phyloP scores from a whole-genome alignment of 163 green algal species.

The Chlorella variabilis region DNA sequence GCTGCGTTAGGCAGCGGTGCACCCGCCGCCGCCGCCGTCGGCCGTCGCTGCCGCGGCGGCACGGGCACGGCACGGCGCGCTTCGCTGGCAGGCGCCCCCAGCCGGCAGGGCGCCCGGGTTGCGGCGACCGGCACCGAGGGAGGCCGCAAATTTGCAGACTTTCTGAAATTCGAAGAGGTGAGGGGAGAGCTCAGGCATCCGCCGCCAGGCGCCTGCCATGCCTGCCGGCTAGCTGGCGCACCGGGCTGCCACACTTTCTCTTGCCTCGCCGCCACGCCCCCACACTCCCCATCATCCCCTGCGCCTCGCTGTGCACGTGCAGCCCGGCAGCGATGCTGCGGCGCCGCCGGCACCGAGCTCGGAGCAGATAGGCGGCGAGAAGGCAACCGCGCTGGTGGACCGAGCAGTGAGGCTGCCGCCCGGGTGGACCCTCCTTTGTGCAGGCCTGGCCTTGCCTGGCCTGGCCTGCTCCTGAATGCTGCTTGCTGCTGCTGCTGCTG shows the following conservation, averaged over 20 bases:
- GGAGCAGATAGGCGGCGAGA: constrained; percentile 1
- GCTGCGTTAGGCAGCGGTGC: not conserved
- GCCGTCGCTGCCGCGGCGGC: too few relatives aligned
- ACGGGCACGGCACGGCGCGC: not conserved
- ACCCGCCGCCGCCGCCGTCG: too few relatives aligned
- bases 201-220: too few relatives aligned
- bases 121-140: not conserved
- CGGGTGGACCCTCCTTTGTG: too few relatives aligned
- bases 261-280: too few relatives aligned
- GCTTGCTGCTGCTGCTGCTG: too few relatives aligned
- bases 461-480: not conserved
- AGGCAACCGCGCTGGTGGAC: constrained; percentile 36
- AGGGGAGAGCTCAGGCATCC: too few relatives aligned
- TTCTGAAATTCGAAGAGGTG: constrained; percentile 34
- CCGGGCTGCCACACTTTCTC: too few relatives aligned
- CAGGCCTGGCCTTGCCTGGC: not conserved
- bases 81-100: not conserved
- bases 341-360: not conserved
- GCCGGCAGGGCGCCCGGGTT: not conserved
- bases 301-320: not conserved
- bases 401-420: constrained; percentile 14
- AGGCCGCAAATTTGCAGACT: constrained; percentile 33
- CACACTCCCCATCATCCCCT: not conserved
- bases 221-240: too few relatives aligned
- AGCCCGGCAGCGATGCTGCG: not conserved